A percentile compares a stretch with the other conserved stretches of the same genome.
Evolutionary conservation across 345 rosid species (phyloP).

Genomic region (Lepidium africanum): DNA sequence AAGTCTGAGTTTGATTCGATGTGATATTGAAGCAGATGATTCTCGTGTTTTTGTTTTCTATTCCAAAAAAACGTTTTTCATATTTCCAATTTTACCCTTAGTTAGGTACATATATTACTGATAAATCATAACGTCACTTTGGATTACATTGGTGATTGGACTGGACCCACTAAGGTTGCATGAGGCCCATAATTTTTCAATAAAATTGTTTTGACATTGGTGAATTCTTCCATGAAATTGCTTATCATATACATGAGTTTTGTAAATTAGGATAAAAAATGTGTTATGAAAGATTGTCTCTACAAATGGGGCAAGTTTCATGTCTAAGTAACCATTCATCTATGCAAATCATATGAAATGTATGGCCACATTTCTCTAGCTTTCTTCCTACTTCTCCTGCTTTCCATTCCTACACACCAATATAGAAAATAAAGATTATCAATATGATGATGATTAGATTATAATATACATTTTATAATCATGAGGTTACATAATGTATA

Average conservation of each 20-base stretch:
- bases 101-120: conserved; percentile 23
- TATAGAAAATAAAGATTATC: not conserved
- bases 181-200: not conserved
- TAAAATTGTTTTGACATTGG: no score
- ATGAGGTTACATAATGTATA: not conserved
- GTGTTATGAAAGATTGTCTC: conserved; percentile 33
- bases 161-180: not conserved
- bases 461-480: not conserved
- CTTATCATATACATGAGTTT: not conserved
- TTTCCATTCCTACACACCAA: conserved; percentile 43
- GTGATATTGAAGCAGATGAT: conserved; percentile 30
- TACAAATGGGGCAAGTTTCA: conserved; percentile 75
- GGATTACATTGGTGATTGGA: not conserved
- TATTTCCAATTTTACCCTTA: conserved; percentile 18
- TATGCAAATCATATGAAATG: conserved; percentile 58
- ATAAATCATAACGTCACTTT: not conserved
- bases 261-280: not conserved
- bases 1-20: not conserved
- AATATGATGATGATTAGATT: not conserved
- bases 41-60: conserved; percentile 10
- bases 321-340: conserved; percentile 60
- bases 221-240: not conserved
- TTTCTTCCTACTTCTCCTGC: conserved; percentile 51
- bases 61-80: not conserved
- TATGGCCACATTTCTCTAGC: conserved; percentile 56